Evolutionary conservation across 768 basidiomycete genomes (phyloP), one percentile per base, ranked within the genome.

Genomic region (Coprinellus micaceus): DNA sequence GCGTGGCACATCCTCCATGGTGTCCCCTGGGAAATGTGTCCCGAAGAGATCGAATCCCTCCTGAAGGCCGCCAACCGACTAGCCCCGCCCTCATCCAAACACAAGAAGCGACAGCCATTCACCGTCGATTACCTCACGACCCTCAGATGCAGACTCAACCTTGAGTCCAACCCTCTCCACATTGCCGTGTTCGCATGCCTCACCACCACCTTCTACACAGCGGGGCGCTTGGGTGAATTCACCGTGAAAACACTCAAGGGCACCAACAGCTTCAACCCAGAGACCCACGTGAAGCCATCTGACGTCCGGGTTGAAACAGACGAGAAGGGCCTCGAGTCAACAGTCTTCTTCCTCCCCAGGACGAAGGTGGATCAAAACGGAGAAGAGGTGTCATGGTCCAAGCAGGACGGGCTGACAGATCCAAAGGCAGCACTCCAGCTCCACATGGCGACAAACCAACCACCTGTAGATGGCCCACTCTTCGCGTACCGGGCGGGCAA

Each of bases 1-100:
- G 77, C 79, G 2, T 82, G 79, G 79, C 78, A 82, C 59, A 63
- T 73, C 1, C 48, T 81, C 0, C 78, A 82, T 54, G 66, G 76
- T 0, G 4, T 74, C 0, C 43, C 25, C 0, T 80, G 74, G 73
- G 43, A 13, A 0, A 53, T 72, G 1, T 59, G 74, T 25, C 43
- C 66, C 0, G 40, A 45, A 0, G 63, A 71, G 21, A 29, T 74
- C 13, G 64, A 73, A 0, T 55, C 65, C 0, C 28, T 74, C 0
- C 59, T 80, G 0, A 62, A 59, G 19, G 74, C 64, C 0, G 73
- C 74, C 1, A 61, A 64, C 0, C 43, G 49, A 2, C 43, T 74
- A 0, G 59, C 74, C 0, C 78, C 77, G 0, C 24, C 63, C 0
- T 41, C 67, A 0, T 71, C 73, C 0, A 69, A 66, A 26, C 33